Evolutionary conservation across 2,329 filamentous ascomycete genomes (phyloP).

Genomic region (Mycosphaerella sp.): DNA sequence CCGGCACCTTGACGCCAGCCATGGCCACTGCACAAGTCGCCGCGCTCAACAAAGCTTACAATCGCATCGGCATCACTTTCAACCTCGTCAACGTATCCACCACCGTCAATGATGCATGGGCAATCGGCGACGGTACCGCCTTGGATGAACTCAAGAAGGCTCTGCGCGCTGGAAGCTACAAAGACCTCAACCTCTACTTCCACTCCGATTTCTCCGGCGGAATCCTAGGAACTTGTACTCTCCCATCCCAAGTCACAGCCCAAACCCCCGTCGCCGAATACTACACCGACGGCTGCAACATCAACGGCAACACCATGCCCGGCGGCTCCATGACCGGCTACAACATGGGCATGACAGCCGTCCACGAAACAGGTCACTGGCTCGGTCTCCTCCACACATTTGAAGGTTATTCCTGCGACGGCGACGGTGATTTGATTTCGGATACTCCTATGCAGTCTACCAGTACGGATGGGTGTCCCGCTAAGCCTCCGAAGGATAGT

Average conservation of each 20-base stretch:
- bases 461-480: slow-evolving; percentile 52
- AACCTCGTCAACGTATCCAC: slow-evolving; percentile 45
- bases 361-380: slow-evolving; percentile 47
- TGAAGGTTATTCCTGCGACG: slow-evolving; percentile 42
- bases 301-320: slow-evolving; percentile 53
- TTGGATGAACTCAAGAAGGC: slow-evolving; percentile 48
- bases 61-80: slow-evolving; percentile 49
- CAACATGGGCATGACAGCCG: slow-evolving; percentile 43
- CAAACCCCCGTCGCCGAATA: slow-evolving; percentile 36
- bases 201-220: slow-evolving; percentile 47
- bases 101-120: slow-evolving; percentile 52
- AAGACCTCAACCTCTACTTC: slow-evolving; percentile 55
- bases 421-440: slow-evolving; percentile 41
- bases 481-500: slow-evolving; percentile 43
- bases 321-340: slow-evolving; percentile 47
- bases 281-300: slow-evolving; percentile 51
- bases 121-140: slow-evolving; percentile 41
- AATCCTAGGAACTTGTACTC: slow-evolving; percentile 51
- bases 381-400: slow-evolving; percentile 44
- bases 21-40: slow-evolving; percentile 38
- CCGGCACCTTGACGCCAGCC: slow-evolving; percentile 37
- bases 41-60: slow-evolving; percentile 41
- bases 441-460: slow-evolving; percentile 40
- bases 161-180: slow-evolving; percentile 50
- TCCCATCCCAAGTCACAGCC: slow-evolving; percentile 39